A percentile compares a stretch with the other conserved stretches of the same genome.
phyloP scores from a whole-genome alignment of 805 yeast species.

The Yamadazyma scolyti region DNA sequence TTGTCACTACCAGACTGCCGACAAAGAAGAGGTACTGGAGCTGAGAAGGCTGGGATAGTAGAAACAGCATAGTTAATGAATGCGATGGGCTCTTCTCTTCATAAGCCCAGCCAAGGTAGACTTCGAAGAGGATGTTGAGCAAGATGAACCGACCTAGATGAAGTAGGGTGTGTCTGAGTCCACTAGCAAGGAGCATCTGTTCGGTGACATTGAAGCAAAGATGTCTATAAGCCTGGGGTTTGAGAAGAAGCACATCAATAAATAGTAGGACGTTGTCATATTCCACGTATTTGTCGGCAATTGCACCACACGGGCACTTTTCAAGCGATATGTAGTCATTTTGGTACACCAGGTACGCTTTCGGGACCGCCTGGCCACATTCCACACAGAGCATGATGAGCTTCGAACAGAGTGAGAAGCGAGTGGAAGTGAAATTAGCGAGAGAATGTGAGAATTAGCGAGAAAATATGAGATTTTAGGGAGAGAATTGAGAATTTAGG shows the following conservation, averaged over 20 bases:
- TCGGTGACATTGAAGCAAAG: conserved; percentile 69
- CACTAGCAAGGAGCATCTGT: not conserved
- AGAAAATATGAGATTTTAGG: too few relatives aligned
- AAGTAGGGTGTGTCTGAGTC: not conserved
- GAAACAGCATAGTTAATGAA: conserved; percentile 17
- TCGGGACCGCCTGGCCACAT: conserved; percentile 58
- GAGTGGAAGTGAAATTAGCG: too few relatives aligned
- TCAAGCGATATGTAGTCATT: conserved; percentile 77
- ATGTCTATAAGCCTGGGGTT: conserved; percentile 87
- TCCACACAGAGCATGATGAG: conserved; percentile 79
- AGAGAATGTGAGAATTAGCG: too few relatives aligned
- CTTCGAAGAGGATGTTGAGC: conserved; percentile 74
- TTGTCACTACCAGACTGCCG: conserved; percentile 46
- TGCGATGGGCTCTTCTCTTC: conserved; percentile 59
- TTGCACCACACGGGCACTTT: conserved; percentile 69
- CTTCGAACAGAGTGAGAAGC: not conserved
- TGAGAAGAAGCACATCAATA: conserved; percentile 76
- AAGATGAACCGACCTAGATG: conserved; percentile 16
- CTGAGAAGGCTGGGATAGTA: conserved; percentile 33
- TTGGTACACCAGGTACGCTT: conserved; percentile 69
- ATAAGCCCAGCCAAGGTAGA: conserved; percentile 87
- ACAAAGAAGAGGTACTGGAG: conserved; percentile 58
- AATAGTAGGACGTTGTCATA: conserved; percentile 80
- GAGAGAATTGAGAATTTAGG: not conserved
- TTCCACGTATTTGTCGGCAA: conserved; percentile 90